These are phyloP conservation scores for Solanum dulcamara DNA, from an alignment of 257 asterid genomes.

Conservation along the genomic window DNA sequence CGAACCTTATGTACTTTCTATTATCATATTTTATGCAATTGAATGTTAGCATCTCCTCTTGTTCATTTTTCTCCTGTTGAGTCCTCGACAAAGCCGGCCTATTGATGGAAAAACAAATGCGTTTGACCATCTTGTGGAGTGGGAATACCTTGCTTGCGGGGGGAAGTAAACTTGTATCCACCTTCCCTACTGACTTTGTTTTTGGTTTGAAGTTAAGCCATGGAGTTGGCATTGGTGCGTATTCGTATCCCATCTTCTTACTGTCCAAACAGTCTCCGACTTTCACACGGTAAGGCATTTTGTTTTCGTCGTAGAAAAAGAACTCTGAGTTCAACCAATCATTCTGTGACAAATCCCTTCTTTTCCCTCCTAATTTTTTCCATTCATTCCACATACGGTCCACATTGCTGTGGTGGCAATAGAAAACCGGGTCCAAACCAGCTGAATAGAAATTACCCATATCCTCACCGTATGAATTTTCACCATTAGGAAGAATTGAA, in stretches of 20 bases:
- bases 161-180: not conserved
- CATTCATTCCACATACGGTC: not conserved
- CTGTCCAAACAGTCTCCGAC: constrained; percentile 18
- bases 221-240: constrained; percentile 19
- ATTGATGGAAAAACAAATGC: constrained; percentile 8
- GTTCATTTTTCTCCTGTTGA: constrained; percentile 13
- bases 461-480: not conserved
- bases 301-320: constrained; percentile 41
- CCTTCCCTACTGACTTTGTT: not conserved
- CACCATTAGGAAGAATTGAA: not conserved
- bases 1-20: constrained; percentile 26
- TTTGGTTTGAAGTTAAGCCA: constrained; percentile 34
- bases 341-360: constrained; percentile 8
- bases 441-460: constrained; percentile 8
- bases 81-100: constrained; percentile 8
- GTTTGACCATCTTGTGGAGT: constrained; percentile 3
- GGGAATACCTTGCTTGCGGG: constrained; percentile 19
- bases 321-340: constrained; percentile 34
- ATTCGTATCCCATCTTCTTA: constrained; percentile 28
- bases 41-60: constrained; percentile 29
- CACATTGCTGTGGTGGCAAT: constrained; percentile 8
- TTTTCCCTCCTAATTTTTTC: not conserved
- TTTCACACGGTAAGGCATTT: constrained; percentile 30
- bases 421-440: constrained; percentile 1
- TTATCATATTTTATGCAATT: constrained; percentile 8